These are phyloP conservation scores for Phytophthora fragariaefolia DNA, from an alignment of 352 stramenopile species.

Conservation along the genomic window DNA sequence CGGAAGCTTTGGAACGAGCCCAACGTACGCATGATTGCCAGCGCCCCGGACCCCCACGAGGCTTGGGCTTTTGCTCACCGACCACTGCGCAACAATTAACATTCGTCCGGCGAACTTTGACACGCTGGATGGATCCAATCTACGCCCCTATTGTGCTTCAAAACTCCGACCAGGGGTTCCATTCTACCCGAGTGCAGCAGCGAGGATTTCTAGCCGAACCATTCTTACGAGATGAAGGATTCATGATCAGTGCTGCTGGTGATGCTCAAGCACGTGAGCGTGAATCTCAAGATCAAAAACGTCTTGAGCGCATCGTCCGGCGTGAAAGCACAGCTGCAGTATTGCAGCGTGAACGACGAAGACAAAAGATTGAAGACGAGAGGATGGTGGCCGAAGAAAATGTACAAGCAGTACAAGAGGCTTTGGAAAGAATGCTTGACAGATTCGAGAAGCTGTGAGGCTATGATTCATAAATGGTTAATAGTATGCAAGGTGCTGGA, in stretches of 20 bases:
- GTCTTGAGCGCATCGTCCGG: constrained; percentile 50
- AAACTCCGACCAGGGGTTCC: constrained; percentile 47
- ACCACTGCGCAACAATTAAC: constrained; percentile 54
- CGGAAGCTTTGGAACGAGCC: constrained; percentile 65
- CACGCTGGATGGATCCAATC: constrained; percentile 62
- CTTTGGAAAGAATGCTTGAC: constrained; percentile 18
- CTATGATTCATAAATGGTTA: constrained; percentile 30
- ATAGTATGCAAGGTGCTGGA: constrained; percentile 21
- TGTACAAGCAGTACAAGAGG: constrained; percentile 4
- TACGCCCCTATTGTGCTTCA: constrained; percentile 65
- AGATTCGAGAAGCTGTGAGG: constrained; percentile 8
- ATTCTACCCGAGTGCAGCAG: constrained; percentile 55
- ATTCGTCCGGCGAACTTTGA: constrained; percentile 52
- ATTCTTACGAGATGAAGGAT: constrained; percentile 56
- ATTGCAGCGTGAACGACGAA: constrained; percentile 39
- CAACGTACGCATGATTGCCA: constrained; percentile 79
- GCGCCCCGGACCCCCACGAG: constrained; percentile 22
- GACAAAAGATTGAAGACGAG: constrained; percentile 22
- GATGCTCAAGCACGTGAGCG: constrained; percentile 29
- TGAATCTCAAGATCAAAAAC: constrained; percentile 42
- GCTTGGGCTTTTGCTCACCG: constrained; percentile 54
- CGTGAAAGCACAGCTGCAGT: constrained; percentile 48
- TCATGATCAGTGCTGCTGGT: constrained; percentile 55
- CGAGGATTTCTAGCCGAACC: constrained; percentile 55
- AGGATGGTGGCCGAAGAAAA: constrained; percentile 41